Evolutionary conservation across 768 basidiomycete genomes (phyloP), one percentile per base, ranked within the genome.

Genomic region (Suillus tomentosus): DNA sequence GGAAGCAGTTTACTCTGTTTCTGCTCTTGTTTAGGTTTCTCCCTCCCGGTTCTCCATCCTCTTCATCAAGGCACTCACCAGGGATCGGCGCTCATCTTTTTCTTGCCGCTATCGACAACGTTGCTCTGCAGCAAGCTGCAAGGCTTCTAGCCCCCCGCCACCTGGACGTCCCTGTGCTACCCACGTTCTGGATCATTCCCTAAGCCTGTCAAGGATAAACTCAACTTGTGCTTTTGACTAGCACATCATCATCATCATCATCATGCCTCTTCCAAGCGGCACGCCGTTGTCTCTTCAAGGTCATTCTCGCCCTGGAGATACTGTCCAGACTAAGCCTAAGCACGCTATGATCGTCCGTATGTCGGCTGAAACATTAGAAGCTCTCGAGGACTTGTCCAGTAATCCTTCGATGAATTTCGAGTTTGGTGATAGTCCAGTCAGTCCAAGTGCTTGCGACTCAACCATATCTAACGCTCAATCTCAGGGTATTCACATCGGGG

Each of bases 311-410:
- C 84, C 85, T 40, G 86, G 84, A 53, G 87, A 84, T 65, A 78
- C 83, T 0, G 71, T 82, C 40, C 84, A 85, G 40, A 81, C 87
- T 4, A 85, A 83, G 64, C 86, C 86, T 14, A 91, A 90, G 79
- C 82, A 83, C 31, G 91, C 91, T 56, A 87, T 92, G 85, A 79
- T 93, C 58, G 83, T 93, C 47, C 87, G 90, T 63, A 81, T 93
- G 83, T 86, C 91, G 5, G 81, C 84, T 40, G 88, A 91, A 73
- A 86, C 88, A 0, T 79, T 92, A 65, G 86, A 90, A 62, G 87
- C 88, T 1, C 83, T 92, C 50, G 83, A 87, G 50, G 77, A 81
- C 0, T 74, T 74, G 36, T 79, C 79, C 58, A 79, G 79, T 43
- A 74, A 79, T 17, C 80, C 81, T 5, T 73, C 78, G 0, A 74